Conservation (phyloP, 352 stramenopile genomes). For the Pythium sp. region DNA sequence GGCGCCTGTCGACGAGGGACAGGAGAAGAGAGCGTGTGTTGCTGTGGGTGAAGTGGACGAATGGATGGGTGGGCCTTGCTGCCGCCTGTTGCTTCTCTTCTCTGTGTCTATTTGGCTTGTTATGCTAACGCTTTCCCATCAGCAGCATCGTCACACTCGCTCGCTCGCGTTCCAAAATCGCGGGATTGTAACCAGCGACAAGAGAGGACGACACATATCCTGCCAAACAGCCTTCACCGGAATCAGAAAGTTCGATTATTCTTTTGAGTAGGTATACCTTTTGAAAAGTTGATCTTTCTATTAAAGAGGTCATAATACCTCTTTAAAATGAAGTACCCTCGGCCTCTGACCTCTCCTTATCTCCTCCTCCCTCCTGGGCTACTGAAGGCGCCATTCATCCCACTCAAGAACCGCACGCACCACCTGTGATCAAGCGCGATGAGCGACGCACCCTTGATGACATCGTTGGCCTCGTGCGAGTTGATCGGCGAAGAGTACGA, state of each 20-base stretch:
- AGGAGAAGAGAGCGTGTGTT: background rate
- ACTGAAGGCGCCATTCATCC: background rate
- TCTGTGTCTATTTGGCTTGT: background rate
- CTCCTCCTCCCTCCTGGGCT: background rate
- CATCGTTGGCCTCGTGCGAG: background rate
- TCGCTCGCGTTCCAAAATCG: background rate
- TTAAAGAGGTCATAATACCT: no score
- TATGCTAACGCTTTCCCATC: background rate
- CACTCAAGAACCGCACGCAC: background rate
- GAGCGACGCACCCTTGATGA: background rate
- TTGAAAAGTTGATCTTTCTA: no score
- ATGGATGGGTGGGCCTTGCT: background rate
- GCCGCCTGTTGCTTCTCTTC: background rate
- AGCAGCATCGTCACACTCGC: background rate
- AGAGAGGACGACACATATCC: background rate
- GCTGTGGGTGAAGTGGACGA: background rate
- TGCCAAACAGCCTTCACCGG: background rate
- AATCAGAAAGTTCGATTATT: background rate
- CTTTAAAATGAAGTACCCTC: no score
- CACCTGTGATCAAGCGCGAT: background rate
- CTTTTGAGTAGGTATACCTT: background rate
- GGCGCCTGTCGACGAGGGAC: background rate
- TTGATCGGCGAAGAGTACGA: background rate
- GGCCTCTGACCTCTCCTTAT: no score
- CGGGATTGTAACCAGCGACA: slow-evolving; percentile 11